Base-by-base conservation (phyloP, 768 basidiomycete genomes). In the Amanita fuliginea region DNA sequence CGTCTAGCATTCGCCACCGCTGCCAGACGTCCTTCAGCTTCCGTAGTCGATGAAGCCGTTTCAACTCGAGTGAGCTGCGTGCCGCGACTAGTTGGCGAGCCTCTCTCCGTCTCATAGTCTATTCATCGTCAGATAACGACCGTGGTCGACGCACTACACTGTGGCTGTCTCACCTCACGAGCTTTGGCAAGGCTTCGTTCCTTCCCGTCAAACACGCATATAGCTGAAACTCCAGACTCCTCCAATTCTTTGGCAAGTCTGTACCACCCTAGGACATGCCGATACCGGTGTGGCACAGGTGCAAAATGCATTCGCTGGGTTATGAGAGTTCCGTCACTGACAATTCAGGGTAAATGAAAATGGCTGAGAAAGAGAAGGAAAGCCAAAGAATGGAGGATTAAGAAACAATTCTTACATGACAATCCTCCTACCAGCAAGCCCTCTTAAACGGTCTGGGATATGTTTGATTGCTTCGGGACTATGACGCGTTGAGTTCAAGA, bases 151-250 rank as follows among this genome's bases (percentile, higher is more conserved):
- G 22, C 22, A n/a, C n/a, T 35, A 49, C 10, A 24, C 9, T 22
- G 42, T 16, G 26, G 28, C n/a, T 30, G 22, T 59, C 71, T 45
- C 48, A 85, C 88, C 75, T 92, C 89, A 32, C 68, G 66, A 35
- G 76, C 69, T 60, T 92, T 92, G 9, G 89, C 88, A 13, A 60
- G 44, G 59, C 66, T 79, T 19, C 88, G 76, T 51, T 76, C 66
- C 53, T 74, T 74, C 9, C 88, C 89, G 57, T 92, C 88, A 56
- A 91, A 92, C 1, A 92, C 79, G 57, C 87, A 90, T 6, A 89
- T 73, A 4, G 78, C 76, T 28, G 68, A 65, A 2, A 90, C 75
- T 11, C 68, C 68, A 24, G 70, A 62, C 13, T 78, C 75, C 44
- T 69, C 68, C 28, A 91, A 66, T 54, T 90, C 86, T 40, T 69